Evolutionary conservation across 345 rosid genomes (phyloP).

Genomic region (Ailanthus altissimus): DNA sequence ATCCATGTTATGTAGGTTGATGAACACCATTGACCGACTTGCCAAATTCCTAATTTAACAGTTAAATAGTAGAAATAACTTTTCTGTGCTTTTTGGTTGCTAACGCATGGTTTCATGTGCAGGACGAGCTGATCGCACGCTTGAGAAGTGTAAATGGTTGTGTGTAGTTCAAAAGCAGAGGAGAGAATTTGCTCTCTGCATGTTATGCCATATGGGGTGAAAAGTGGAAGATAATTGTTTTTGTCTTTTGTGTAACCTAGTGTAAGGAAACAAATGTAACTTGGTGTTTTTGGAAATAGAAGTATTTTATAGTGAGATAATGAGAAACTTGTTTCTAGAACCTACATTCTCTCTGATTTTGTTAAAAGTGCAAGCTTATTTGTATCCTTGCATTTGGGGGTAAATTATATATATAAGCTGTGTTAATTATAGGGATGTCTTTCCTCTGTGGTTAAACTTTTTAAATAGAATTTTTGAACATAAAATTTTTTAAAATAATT

Average conservation of each 20-base stretch:
- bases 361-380: background rate
- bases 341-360: background rate
- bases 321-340: background rate
- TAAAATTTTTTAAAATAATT: too few relatives aligned
- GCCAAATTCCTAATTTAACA: background rate
- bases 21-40: background rate
- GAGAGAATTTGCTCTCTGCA: background rate
- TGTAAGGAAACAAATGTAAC: background rate
- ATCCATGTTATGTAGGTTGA: background rate
- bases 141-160: constrained; percentile 54
- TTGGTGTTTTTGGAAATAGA: background rate
- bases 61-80: too few relatives aligned
- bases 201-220: background rate
- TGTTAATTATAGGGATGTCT: too few relatives aligned
- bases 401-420: too few relatives aligned
- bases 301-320: background rate
- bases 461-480: too few relatives aligned
- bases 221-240: constrained; percentile 18
- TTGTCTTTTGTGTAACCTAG: constrained; percentile 21
- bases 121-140: constrained; percentile 89
- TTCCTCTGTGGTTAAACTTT: too few relatives aligned
- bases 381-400: background rate
- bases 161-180: constrained; percentile 6
- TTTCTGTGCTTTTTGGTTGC: constrained; percentile 1
- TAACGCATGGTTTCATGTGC: constrained; percentile 30